phyloP scores from a whole-genome alignment of 208 protist genomes.

The Crithidia mellificae region DNA sequence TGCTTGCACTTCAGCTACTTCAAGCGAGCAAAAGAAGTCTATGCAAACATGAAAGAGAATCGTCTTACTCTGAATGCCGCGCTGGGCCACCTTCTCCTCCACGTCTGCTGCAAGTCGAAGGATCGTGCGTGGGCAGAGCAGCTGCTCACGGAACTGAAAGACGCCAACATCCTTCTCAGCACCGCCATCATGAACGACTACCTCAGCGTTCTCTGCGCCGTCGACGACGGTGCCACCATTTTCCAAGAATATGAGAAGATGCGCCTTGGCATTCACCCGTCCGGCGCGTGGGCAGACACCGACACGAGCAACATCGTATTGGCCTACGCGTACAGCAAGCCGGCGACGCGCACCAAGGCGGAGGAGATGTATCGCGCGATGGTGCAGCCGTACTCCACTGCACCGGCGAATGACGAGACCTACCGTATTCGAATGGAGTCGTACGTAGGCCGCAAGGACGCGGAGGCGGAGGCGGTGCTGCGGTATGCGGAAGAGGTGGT shows the following conservation, averaged over 20 bases:
- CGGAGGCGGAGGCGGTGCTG: conserved; percentile 33
- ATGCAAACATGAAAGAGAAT: conserved; percentile 40
- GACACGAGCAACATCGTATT: conserved; percentile 80
- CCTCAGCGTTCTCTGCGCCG: conserved; percentile 67
- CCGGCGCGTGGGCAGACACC: conserved; percentile 60
- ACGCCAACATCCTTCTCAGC: conserved; percentile 46
- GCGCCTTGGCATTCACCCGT: conserved; percentile 64
- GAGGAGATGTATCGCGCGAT: conserved; percentile 27
- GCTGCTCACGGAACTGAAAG: conserved; percentile 58
- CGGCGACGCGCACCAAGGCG: conserved; percentile 15
- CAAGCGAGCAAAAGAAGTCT: conserved; percentile 47
- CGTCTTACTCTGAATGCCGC: conserved; percentile 39
- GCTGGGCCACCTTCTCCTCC: conserved; percentile 57
- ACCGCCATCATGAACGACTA: conserved; percentile 73
- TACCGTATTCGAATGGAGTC: conserved; percentile 73
- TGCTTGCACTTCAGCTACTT: conserved; percentile 46
- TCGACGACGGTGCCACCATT: conserved; percentile 40
- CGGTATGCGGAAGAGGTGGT: conserved; percentile 24
- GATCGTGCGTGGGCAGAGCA: conserved; percentile 50
- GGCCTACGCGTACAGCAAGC: conserved; percentile 40
- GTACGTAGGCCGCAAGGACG: conserved; percentile 34
- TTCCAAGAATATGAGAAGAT: conserved; percentile 65
- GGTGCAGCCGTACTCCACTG: conserved; percentile 39
- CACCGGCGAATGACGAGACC: conserved; percentile 62
- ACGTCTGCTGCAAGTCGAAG: conserved; percentile 47